A percentile compares a stretch with the other conserved stretches of the same genome.
Evolutionary conservation across 1,284 basidiomycete species (phyloP).

Genomic region (Sutorius eximius): DNA sequence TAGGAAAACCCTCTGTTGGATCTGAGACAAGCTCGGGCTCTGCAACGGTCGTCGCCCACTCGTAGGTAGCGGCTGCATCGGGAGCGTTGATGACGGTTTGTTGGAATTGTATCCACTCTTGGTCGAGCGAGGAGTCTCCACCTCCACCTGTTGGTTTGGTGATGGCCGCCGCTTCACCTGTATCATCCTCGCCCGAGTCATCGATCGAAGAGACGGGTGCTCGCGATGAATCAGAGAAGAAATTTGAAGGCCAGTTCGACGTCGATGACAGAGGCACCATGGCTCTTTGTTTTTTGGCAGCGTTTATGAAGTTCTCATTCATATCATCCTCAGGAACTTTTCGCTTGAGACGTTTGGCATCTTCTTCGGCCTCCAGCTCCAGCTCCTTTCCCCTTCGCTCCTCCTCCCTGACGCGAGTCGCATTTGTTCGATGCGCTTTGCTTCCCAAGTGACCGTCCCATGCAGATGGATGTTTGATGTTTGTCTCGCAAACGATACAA

Average conservation of each 20-base stretch:
- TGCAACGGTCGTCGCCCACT: constrained; percentile 66
- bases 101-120: constrained; percentile 71
- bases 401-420: constrained; percentile 54
- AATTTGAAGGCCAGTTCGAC: constrained; percentile 58
- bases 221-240: constrained; percentile 75
- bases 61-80: constrained; percentile 51
- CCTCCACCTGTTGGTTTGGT: constrained; percentile 15
- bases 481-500: constrained; percentile 62
- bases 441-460: constrained; percentile 85
- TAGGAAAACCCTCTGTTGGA: constrained; percentile 55
- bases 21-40: constrained; percentile 60
- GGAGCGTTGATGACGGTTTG: constrained; percentile 50
- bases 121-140: constrained; percentile 44
- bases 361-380: constrained; percentile 37
- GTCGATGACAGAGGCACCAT: constrained; percentile 19
- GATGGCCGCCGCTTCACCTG: constrained; percentile 4
- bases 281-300: constrained; percentile 37
- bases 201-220: constrained; percentile 40
- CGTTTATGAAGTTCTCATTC: background rate
- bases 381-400: constrained; percentile 43
- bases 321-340: constrained; percentile 41
- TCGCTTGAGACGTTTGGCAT: constrained; percentile 33
- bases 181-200: constrained; percentile 48
- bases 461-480: constrained; percentile 72
- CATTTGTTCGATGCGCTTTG: constrained; percentile 69